Conservation (phyloP, 257 asterid genomes). For the Scutellaria baicalensis region DNA sequence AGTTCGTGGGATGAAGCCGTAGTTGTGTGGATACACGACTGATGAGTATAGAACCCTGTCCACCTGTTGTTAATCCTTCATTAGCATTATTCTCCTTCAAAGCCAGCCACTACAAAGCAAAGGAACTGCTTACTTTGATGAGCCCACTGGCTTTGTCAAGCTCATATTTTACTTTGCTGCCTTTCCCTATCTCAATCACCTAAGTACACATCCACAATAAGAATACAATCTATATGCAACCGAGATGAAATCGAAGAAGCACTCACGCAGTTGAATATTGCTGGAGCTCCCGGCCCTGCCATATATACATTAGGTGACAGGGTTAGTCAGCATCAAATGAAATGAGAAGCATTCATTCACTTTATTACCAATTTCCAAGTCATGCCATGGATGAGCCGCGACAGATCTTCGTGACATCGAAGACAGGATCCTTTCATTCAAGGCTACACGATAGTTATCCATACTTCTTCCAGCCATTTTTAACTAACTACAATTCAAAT, state of each 20-base stretch:
- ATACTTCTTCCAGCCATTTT: constrained; percentile 41
- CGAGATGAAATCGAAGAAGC: not conserved
- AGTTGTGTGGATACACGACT: constrained; percentile 94
- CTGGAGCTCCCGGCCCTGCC: constrained; percentile 97
- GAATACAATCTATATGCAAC: too few species aligned
- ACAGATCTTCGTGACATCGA: constrained; percentile 64
- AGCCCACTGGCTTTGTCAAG: constrained; percentile 90
- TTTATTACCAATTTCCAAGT: constrained; percentile 72
- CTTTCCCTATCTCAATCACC: constrained; percentile 90
- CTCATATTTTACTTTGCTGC: constrained; percentile 92
- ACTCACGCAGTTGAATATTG: constrained; percentile 77
- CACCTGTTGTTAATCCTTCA: constrained; percentile 33
- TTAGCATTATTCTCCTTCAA: too few species aligned
- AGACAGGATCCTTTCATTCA: constrained; percentile 75
- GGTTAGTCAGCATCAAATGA: not conserved
- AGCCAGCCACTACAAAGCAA: not conserved
- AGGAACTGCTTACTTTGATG: constrained; percentile 49
- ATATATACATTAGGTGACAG: not conserved
- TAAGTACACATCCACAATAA: not conserved
- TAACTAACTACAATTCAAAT: constrained; percentile 11
- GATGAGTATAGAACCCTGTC: constrained; percentile 89
- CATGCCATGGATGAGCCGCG: constrained; percentile 99
- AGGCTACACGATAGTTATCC: constrained; percentile 29
- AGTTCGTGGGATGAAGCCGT: constrained; percentile 87
- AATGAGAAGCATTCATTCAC: not conserved